phyloP scores from a whole-genome alignment of 352 stramenopile genomes.

The Halophytophthora polymorphica region DNA sequence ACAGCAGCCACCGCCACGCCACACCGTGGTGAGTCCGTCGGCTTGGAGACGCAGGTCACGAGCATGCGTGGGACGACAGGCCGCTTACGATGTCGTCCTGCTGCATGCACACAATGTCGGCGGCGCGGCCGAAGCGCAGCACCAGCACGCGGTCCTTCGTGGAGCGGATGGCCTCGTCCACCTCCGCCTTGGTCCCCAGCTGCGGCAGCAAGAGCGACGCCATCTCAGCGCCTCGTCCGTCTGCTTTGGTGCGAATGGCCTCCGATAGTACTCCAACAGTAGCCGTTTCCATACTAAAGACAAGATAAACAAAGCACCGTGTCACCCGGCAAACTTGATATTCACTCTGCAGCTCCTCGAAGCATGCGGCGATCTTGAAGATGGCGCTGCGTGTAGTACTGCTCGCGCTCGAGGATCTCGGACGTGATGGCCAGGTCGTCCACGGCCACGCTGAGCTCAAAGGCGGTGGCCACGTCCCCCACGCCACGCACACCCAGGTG shows the following conservation, averaged over 20 bases:
- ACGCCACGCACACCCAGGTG: slow-evolving; percentile 70
- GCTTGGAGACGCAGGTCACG: not conserved
- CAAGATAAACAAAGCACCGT: no score
- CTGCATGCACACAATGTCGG: slow-evolving; percentile 73
- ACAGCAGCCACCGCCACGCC: not conserved
- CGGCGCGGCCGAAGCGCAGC: slow-evolving; percentile 69
- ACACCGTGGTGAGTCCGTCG: not conserved
- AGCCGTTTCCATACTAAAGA: no score
- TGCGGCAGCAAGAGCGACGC: slow-evolving; percentile 73
- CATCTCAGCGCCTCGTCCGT: slow-evolving; percentile 18
- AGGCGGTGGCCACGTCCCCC: slow-evolving; percentile 24
- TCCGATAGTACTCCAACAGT: no score
- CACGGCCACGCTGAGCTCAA: slow-evolving; percentile 57
- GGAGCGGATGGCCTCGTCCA: slow-evolving; percentile 74
- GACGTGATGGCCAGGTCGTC: slow-evolving; percentile 49
- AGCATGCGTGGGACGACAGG: not conserved
- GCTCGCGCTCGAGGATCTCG: slow-evolving; percentile 42
- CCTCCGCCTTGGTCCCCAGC: slow-evolving; percentile 51
- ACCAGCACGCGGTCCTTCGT: slow-evolving; percentile 84
- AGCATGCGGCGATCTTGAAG: slow-evolving; percentile 9
- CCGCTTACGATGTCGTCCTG: slow-evolving; percentile 77
- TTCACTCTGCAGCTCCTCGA: no score
- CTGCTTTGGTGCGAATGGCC: no score
- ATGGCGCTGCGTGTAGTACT: slow-evolving; percentile 60
- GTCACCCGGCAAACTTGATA: no score